Percentiles rank a stretch among this genome's conserved stretches.
Evolutionary conservation across 2,329 filamentous ascomycete genomes (phyloP).

Genomic region (Trichoderma sp.): DNA sequence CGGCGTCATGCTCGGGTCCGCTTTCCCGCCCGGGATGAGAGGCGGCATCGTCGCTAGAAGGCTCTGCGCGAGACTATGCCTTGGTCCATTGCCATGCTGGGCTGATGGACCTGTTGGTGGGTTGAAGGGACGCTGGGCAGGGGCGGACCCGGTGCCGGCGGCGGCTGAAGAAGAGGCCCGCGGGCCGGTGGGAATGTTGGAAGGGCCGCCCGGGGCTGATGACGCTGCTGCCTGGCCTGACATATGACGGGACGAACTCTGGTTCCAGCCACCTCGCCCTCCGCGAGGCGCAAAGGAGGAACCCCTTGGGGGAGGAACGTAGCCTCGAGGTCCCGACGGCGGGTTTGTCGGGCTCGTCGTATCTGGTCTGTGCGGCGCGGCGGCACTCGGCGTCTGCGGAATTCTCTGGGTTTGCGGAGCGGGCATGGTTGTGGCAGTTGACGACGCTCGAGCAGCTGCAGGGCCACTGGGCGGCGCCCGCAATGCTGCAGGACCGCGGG

Average conservation of each 20-base stretch:
- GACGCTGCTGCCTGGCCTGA: slow-evolving; percentile 44
- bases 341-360: slow-evolving; percentile 52
- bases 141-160: slow-evolving; percentile 45
- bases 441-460: slow-evolving; percentile 44
- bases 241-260: slow-evolving; percentile 40
- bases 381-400: slow-evolving; percentile 40
- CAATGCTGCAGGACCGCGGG: slow-evolving; percentile 57
- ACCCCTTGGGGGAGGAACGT: slow-evolving; percentile 50
- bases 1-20: slow-evolving; percentile 51
- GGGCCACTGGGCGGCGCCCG: slow-evolving; percentile 54
- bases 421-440: slow-evolving; percentile 43
- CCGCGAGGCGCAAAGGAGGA: slow-evolving; percentile 46
- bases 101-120: slow-evolving; percentile 58
- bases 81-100: slow-evolving; percentile 42
- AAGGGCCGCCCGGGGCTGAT: slow-evolving; percentile 45
- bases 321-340: slow-evolving; percentile 59
- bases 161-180: slow-evolving; percentile 41
- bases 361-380: slow-evolving; percentile 43
- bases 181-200: slow-evolving; percentile 53
- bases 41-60: slow-evolving; percentile 55
- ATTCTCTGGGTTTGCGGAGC: slow-evolving; percentile 41
- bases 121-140: slow-evolving; percentile 54
- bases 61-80: slow-evolving; percentile 55
- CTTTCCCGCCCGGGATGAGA: slow-evolving; percentile 57
- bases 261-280: slow-evolving; percentile 50